Percentiles rank a stretch among this genome's conserved stretches.
Conservation (phyloP, 305 asterid genomes). For the Ilex paraguariensis region DNA sequence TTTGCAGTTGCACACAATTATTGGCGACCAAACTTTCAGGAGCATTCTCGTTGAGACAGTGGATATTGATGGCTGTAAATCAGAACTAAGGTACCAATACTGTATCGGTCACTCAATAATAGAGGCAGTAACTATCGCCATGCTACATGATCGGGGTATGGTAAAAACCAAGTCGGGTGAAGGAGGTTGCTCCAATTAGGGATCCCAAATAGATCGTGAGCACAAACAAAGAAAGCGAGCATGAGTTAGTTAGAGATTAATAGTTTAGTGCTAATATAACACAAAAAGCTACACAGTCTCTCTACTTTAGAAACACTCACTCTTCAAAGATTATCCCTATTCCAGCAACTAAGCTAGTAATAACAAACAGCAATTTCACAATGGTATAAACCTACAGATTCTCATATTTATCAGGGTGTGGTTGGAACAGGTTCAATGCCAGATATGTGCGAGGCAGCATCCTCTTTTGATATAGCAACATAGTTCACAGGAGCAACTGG, state of each 20-base stretch:
- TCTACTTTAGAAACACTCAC: constrained; percentile 24
- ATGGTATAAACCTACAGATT: constrained; percentile 15
- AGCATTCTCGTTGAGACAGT: too few species aligned
- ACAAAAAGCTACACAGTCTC: constrained; percentile 14
- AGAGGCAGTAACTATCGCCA: too few species aligned
- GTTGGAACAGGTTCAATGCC: constrained; percentile 53
- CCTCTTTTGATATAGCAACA: constrained; percentile 72
- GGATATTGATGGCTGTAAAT: too few species aligned
- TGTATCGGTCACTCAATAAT: too few species aligned
- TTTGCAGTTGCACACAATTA: too few species aligned
- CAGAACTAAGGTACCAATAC: too few species aligned
- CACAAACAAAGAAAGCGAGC: neutral
- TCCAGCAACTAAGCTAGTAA: constrained; percentile 24
- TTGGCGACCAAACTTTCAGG: too few species aligned
- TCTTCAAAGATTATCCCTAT: constrained; percentile 26
- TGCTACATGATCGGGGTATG: too few species aligned
- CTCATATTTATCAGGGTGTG: constrained; percentile 36
- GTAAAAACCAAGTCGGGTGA: too few species aligned
- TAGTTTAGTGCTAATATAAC: neutral
- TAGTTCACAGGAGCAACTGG: constrained; percentile 72
- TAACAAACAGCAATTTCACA: constrained; percentile 9
- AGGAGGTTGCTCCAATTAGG: too few species aligned
- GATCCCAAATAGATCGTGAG: neutral
- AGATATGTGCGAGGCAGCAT: constrained; percentile 49
- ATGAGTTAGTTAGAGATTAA: neutral